Base-by-base conservation (phyloP, 139 green algal genomes). In the Closterium sp. region DNA sequence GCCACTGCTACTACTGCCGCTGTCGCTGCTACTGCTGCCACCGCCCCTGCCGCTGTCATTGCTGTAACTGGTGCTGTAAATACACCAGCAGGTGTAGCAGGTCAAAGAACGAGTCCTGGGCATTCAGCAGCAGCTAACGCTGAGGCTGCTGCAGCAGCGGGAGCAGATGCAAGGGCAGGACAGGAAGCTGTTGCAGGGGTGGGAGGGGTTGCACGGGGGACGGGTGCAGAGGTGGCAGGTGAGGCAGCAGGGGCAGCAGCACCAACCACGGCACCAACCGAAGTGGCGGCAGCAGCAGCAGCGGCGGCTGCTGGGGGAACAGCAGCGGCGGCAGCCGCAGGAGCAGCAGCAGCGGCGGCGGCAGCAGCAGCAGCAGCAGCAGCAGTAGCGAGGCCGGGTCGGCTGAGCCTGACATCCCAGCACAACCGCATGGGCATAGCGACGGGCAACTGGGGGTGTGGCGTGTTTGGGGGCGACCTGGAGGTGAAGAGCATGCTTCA, bases 361-460 rank as follows among this genome's bases (percentile, higher is more conserved):
- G 45, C 45, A 17, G 45, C 45, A 17, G 45, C 4, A 70, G 45
- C 45, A 70, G 6, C 11, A 22, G 45, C 45, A 19, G 45, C 45
- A 19, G 6, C 4, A 4, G 11, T 1, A 1, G 11, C 10, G 45
- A 17, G 45, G 45, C 3, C 45, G 45, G 11, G 11, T 9, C 6
- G 45, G 11, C 1, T 70, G 45, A 70, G 45, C 11, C 11, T 70
- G 10, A 19, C 11, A 70, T 70, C 4, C 3, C 45, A 70, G 45
- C 45, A 92, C 4, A 92, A 91, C 3, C 24, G 30, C 70, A 89
- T 92, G 10, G 84, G 84, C 85, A 91, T 92, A 11, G 91, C 91
- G 70, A 94, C 91, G 42, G 91, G 91, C 45, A 94, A 94, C 31
- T 94, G 91, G 91, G 91, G 91, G 19, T 94, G 91, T 4, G 91